A percentile compares a stretch with the other conserved stretches of the same genome.
phyloP scores from a whole-genome alignment of 805 yeast species.

The Yarrowia sp. region DNA sequence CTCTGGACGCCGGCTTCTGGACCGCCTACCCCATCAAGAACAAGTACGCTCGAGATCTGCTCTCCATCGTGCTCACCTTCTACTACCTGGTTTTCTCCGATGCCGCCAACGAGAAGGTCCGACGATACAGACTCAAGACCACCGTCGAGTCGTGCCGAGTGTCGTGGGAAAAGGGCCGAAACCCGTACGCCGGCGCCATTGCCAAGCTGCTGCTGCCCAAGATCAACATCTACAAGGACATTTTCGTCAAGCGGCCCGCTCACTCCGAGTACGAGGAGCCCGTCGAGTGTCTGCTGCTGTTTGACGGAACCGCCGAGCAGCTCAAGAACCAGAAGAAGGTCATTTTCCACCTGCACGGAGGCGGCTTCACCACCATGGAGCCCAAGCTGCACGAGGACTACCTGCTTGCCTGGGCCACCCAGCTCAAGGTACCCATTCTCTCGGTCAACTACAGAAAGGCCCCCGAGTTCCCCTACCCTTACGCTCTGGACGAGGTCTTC shows the following conservation, averaged over 20 bases:
- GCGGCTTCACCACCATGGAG: constrained; percentile 47
- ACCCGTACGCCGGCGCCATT: constrained; percentile 44
- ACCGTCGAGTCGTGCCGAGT: constrained; percentile 46
- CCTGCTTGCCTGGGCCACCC: constrained; percentile 42
- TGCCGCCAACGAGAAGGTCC: constrained; percentile 47
- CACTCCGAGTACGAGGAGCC: constrained; percentile 42
- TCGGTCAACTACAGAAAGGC: constrained; percentile 60
- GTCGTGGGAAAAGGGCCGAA: constrained; percentile 47
- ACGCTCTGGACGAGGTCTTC: constrained; percentile 52
- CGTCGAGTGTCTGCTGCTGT: constrained; percentile 44
- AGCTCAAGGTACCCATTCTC: constrained; percentile 44
- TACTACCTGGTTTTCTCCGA: constrained; percentile 48
- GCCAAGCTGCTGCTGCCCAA: constrained; percentile 42
- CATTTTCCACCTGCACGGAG: constrained; percentile 46
- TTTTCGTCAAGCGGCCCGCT: constrained; percentile 44
- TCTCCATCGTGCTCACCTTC: constrained; percentile 44
- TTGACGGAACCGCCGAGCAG: constrained; percentile 45
- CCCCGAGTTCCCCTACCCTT: constrained; percentile 60
- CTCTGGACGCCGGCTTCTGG: constrained; percentile 49
- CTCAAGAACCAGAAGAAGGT: constrained; percentile 43
- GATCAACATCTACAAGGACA: constrained; percentile 39
- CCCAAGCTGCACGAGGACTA: constrained; percentile 46
- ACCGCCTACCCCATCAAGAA: constrained; percentile 47
- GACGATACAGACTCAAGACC: constrained; percentile 44
- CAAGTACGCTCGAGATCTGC: constrained; percentile 44